Evolutionary conservation across 139 green algal genomes (phyloP).

Genomic region (Chlamydomonas incerta): DNA sequence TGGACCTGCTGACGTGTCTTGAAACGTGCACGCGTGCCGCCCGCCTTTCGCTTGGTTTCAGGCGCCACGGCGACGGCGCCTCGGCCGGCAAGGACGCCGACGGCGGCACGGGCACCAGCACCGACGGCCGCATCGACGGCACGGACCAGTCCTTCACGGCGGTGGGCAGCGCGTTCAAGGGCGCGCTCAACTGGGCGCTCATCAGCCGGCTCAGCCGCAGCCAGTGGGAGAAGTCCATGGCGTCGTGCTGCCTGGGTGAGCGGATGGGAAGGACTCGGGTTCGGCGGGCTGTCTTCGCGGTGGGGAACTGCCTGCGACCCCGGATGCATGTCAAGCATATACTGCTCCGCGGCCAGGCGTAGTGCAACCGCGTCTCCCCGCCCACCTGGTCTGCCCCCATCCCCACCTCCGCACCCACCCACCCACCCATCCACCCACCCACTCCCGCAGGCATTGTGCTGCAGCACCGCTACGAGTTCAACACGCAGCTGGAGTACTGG

Average conservation of each 20-base stretch:
- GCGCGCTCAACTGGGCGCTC: slow-evolving; percentile 55
- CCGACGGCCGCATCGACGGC: slow-evolving; percentile 36
- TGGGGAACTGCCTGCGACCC: too few species aligned
- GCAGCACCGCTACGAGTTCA: slow-evolving; percentile 55
- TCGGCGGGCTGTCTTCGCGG: too few species aligned
- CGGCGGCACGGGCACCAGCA: background rate
- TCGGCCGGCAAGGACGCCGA: background rate
- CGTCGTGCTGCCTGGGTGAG: slow-evolving; percentile 57
- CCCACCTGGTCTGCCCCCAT: too few species aligned
- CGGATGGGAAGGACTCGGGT: too few species aligned
- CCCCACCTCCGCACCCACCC: too few species aligned
- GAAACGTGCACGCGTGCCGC: too few species aligned
- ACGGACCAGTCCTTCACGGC: slow-evolving; percentile 49
- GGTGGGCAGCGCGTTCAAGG: slow-evolving; percentile 42
- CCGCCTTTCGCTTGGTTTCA: too few species aligned
- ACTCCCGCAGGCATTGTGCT: slow-evolving; percentile 48
- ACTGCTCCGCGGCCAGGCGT: too few species aligned
- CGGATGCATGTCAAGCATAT: too few species aligned
- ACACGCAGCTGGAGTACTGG: slow-evolving; percentile 46
- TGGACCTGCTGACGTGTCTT: too few species aligned
- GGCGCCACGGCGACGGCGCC: background rate
- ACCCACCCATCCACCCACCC: background rate
- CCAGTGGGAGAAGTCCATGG: slow-evolving; percentile 65
- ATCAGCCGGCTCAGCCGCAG: slow-evolving; percentile 55
- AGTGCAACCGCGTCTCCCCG: too few species aligned